These are phyloP conservation scores for Saturnispora gosingensis DNA, from an alignment of 805 yeast species.

Conservation along the genomic window DNA sequence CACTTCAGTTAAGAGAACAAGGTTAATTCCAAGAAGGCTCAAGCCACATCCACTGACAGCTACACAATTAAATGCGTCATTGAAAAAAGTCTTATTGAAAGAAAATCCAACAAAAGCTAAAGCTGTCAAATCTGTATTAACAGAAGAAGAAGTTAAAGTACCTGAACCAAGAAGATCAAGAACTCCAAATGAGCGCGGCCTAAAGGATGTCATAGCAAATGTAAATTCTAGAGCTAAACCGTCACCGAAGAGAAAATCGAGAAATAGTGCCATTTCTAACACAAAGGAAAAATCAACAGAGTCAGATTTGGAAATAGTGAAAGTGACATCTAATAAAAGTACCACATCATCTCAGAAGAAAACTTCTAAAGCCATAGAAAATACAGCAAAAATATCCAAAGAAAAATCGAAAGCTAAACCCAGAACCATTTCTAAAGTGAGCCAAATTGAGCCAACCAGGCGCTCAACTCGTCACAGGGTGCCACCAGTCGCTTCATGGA, in stretches of 20 bases:
- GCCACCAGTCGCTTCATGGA: constrained; percentile 76
- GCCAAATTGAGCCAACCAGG: constrained; percentile 33
- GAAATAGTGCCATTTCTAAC: background rate
- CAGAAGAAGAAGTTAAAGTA: background rate
- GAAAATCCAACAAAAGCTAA: background rate
- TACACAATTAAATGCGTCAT: background rate
- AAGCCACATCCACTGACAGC: background rate
- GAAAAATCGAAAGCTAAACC: constrained; percentile 9
- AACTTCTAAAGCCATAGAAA: background rate
- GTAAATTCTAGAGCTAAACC: background rate
- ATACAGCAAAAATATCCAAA: background rate
- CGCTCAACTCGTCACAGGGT: constrained; percentile 58
- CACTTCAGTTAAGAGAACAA: background rate
- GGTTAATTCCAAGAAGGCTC: background rate
- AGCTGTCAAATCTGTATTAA: background rate
- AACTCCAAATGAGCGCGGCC: background rate
- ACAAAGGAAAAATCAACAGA: background rate
- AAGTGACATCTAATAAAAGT: background rate
- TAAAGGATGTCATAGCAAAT: background rate
- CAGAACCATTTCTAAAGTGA: constrained; percentile 3
- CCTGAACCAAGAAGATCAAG: background rate
- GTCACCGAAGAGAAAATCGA: background rate
- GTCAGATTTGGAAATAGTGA: background rate
- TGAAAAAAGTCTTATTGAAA: background rate
- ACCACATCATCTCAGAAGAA: background rate